Evolutionary conservation across 2,329 filamentous ascomycete genomes (phyloP).

Genomic region (Lithohypha guttulata): DNA sequence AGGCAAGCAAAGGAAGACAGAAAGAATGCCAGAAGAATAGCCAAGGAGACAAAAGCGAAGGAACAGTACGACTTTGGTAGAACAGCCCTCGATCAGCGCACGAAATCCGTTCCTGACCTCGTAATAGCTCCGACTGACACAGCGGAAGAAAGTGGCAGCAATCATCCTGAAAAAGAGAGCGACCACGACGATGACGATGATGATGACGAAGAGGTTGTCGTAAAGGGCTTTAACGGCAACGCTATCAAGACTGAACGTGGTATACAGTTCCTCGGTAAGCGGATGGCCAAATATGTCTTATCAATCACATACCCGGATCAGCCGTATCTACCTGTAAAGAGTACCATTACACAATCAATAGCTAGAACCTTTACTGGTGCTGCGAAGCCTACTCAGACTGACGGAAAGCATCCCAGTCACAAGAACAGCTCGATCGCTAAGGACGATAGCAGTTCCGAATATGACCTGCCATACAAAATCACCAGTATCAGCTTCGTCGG

Average conservation of each 20-base stretch:
- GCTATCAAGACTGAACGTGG: slow-evolving; percentile 72
- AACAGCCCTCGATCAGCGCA: slow-evolving; percentile 13
- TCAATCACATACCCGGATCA: slow-evolving; percentile 89
- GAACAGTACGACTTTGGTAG: slow-evolving; percentile 17
- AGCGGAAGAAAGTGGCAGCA: slow-evolving; percentile 13
- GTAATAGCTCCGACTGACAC: slow-evolving; percentile 15
- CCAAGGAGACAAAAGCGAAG: slow-evolving; percentile 33
- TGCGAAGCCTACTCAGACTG: slow-evolving; percentile 12
- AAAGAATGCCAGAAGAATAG: slow-evolving; percentile 46
- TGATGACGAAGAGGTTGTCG: slow-evolving; percentile 40
- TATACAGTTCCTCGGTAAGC: slow-evolving; percentile 93
- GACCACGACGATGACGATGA: slow-evolving; percentile 63
- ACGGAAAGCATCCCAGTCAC: slow-evolving; percentile 42
- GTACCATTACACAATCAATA: slow-evolving; percentile 39
- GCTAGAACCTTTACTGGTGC: slow-evolving; percentile 38
- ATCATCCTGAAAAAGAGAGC: slow-evolving; percentile 40
- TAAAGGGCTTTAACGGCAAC: slow-evolving; percentile 48
- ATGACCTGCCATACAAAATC: slow-evolving; percentile 51
- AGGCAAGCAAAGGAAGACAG: slow-evolving; percentile 62
- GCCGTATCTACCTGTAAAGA: slow-evolving; percentile 63
- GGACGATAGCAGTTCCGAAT: slow-evolving; percentile 30
- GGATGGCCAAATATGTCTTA: slow-evolving; percentile 82
- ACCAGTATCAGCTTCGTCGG: slow-evolving; percentile 76
- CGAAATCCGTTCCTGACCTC: slow-evolving; percentile 17
- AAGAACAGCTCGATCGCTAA: slow-evolving; percentile 50